Percentiles rank a stretch among this genome's conserved stretches.
phyloP scores from a whole-genome alignment of 768 basidiomycete species.

The Suillus lakei region DNA sequence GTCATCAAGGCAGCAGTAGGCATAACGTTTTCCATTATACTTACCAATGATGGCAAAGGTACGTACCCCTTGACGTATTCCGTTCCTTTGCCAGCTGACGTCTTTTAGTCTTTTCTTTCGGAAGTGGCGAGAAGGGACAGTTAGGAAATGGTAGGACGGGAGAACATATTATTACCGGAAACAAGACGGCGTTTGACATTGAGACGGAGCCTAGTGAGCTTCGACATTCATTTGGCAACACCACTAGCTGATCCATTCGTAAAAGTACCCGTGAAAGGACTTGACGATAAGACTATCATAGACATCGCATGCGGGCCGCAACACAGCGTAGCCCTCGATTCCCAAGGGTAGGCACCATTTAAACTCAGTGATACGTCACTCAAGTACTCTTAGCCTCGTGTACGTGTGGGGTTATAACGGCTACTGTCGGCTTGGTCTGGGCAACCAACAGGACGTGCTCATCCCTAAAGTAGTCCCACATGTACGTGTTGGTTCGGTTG shows the following conservation, averaged over 20 bases:
- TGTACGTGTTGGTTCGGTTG: conserved; percentile 39
- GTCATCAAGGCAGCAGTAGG: conserved; percentile 82
- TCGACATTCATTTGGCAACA: conserved; percentile 8
- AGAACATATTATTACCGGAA: conserved; percentile 87
- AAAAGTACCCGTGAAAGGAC: conserved; percentile 73
- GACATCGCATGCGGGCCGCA: conserved; percentile 88
- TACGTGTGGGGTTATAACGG: conserved; percentile 92
- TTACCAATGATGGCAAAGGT: conserved; percentile 86
- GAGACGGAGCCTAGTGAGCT: conserved; percentile 67
- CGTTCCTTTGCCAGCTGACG: conserved; percentile 6
- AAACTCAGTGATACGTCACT: background rate
- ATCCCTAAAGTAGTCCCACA: conserved; percentile 85
- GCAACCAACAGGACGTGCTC: conserved; percentile 81
- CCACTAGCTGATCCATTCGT: background rate
- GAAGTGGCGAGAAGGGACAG: conserved; percentile 92
- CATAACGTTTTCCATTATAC: conserved; percentile 79
- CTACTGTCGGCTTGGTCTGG: conserved; percentile 89
- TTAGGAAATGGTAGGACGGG: conserved; percentile 92
- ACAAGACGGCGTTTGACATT: conserved; percentile 83
- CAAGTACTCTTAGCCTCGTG: conserved; percentile 53
- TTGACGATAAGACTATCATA: conserved; percentile 78
- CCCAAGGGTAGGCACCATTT: conserved; percentile 58
- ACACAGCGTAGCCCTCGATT: conserved; percentile 83
- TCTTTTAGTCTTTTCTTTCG: conserved; percentile 78
- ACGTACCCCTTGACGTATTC: conserved; percentile 17